phyloP scores from a whole-genome alignment of 805 yeast genomes.

The Pichia exigua region DNA sequence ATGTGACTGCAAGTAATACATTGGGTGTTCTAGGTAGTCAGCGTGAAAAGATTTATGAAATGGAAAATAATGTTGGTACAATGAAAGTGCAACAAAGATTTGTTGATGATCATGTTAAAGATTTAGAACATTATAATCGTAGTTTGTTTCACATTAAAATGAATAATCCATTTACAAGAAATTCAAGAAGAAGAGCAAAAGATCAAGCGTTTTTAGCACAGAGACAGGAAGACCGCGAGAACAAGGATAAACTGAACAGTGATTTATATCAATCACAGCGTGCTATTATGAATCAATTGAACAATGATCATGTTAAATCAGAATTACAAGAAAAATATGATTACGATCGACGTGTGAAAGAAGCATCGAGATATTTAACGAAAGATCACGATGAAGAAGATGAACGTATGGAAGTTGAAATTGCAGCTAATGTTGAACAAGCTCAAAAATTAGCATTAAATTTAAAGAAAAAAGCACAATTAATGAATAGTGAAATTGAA shows the following conservation, averaged over 20 bases:
- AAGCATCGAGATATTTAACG: constrained; percentile 66
- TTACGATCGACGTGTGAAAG: constrained; percentile 44
- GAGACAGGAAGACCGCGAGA: constrained; percentile 23
- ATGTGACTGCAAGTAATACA: constrained; percentile 69
- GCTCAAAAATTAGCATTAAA: constrained; percentile 62
- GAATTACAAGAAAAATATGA: constrained; percentile 37
- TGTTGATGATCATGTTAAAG: constrained; percentile 76
- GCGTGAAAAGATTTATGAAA: constrained; percentile 72
- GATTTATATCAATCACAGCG: constrained; percentile 23
- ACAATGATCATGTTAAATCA: constrained; percentile 25
- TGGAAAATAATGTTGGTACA: constrained; percentile 56
- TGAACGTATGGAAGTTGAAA: constrained; percentile 84
- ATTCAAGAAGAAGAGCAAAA: constrained; percentile 61
- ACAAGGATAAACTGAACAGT: constrained; percentile 23
- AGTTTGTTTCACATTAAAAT: constrained; percentile 75
- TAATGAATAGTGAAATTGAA: constrained; percentile 70
- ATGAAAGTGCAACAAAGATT: constrained; percentile 76
- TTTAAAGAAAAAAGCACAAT: constrained; percentile 62
- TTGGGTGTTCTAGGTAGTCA: constrained; percentile 92
- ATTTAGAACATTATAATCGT: constrained; percentile 71
- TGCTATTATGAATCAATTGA: constrained; percentile 39
- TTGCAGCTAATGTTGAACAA: constrained; percentile 75
- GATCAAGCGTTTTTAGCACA: constrained; percentile 63
- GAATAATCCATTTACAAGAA: constrained; percentile 81
- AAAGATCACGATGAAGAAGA: constrained; percentile 84